Conservation (phyloP, 441 rosid genomes). For the Viola pubescens region DNA sequence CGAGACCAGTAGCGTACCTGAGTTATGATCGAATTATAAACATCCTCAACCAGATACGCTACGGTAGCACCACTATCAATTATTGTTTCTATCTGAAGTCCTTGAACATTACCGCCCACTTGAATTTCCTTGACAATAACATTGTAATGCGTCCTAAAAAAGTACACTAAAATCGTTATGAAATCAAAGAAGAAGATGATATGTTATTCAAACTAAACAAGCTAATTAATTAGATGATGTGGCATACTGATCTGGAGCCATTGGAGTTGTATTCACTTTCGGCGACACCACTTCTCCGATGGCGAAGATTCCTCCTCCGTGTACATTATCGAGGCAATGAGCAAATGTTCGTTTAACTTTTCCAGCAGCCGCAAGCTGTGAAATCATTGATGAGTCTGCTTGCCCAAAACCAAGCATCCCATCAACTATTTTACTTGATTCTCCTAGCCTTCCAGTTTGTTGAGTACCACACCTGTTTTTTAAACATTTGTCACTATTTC, state of each 20-base stretch:
- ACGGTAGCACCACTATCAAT: constrained; percentile 91
- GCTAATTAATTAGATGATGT: constrained; percentile 15
- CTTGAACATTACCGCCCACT: constrained; percentile 49
- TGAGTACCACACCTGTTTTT: constrained; percentile 57
- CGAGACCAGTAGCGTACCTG: constrained; percentile 26
- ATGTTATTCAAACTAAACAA: background rate
- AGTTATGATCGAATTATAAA: constrained; percentile 42
- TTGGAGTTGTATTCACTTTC: constrained; percentile 64
- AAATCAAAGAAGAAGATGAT: background rate
- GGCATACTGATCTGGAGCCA: constrained; percentile 71
- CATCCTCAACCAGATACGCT: constrained; percentile 60
- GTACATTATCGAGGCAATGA: constrained; percentile 69
- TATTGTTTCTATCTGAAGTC: constrained; percentile 61
- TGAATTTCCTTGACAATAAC: constrained; percentile 57
- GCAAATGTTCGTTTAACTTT: constrained; percentile 64
- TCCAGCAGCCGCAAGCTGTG: constrained; percentile 72
- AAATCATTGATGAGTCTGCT: constrained; percentile 73
- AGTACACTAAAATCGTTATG: constrained; percentile 12
- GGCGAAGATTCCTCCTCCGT: constrained; percentile 87
- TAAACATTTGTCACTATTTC: too few relatives aligned
- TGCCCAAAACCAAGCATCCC: constrained; percentile 93
- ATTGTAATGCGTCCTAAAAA: constrained; percentile 81
- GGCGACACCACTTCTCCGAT: constrained; percentile 79
- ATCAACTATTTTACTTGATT: constrained; percentile 59
- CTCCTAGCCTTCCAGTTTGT: constrained; percentile 73